Conservation (phyloP, 257 asterid species). For the Perilla frutescens region DNA sequence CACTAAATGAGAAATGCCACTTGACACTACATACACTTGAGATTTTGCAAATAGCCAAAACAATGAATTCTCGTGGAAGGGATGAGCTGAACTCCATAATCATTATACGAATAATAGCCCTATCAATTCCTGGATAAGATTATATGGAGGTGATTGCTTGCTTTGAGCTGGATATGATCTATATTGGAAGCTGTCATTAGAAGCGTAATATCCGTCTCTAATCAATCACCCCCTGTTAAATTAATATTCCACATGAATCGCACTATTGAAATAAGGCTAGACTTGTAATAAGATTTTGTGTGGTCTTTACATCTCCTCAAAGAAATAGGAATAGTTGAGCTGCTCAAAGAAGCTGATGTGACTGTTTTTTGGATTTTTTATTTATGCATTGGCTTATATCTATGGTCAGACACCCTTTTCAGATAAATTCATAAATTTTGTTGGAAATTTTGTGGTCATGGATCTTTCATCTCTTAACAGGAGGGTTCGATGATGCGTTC, state of each 20-base stretch:
- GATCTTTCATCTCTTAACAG: constrained; percentile 44
- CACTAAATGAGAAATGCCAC: neutral
- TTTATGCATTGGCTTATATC: neutral
- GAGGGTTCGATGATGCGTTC: constrained; percentile 51
- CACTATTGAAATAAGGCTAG: neutral
- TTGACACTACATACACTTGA: neutral
- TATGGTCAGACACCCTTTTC: neutral
- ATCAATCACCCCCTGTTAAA: neutral
- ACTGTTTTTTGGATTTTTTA: neutral
- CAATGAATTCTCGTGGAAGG: neutral
- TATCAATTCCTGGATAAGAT: constrained; percentile 3
- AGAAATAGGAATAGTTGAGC: neutral
- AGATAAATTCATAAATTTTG: neutral
- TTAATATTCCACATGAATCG: neutral
- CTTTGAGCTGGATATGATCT: neutral
- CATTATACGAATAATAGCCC: neutral
- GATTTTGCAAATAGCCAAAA: neutral
- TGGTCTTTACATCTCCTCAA: neutral
- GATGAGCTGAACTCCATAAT: neutral
- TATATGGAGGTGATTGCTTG: neutral
- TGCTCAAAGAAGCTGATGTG: neutral
- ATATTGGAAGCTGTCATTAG: neutral
- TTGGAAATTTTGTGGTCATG: constrained; percentile 10
- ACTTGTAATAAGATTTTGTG: neutral
- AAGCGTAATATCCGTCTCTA: neutral